These are phyloP conservation scores for Sophora flavescens DNA, from an alignment of 306 rosid genomes.

Conservation along the genomic window DNA sequence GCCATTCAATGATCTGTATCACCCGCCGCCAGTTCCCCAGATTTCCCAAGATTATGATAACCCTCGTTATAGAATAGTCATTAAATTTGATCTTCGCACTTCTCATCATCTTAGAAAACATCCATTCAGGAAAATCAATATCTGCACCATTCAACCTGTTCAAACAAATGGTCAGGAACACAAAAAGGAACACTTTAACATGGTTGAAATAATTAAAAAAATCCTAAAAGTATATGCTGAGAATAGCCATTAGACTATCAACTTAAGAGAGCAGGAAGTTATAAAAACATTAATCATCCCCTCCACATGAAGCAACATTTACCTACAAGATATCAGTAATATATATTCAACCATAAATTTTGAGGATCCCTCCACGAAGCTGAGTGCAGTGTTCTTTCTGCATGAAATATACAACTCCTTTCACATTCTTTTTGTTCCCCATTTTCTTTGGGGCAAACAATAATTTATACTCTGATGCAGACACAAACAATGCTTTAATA, in stretches of 20 bases:
- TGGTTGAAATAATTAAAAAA: slow-evolving; percentile 33
- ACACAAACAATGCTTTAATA: slow-evolving; percentile 9
- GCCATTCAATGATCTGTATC: slow-evolving; percentile 93
- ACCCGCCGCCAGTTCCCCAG: slow-evolving; percentile 93
- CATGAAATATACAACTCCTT: slow-evolving; percentile 30
- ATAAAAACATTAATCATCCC: slow-evolving; percentile 18
- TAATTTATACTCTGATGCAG: slow-evolving; percentile 28
- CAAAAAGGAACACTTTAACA: slow-evolving; percentile 43
- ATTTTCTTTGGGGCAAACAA: background rate
- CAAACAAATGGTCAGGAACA: slow-evolving; percentile 44
- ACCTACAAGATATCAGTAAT: slow-evolving; percentile 20
- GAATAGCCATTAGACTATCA: slow-evolving; percentile 35
- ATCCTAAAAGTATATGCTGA: slow-evolving; percentile 20
- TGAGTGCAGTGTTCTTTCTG: slow-evolving; percentile 13
- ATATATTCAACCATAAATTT: slow-evolving; percentile 39
- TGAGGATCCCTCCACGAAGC: slow-evolving; percentile 10
- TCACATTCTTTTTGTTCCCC: slow-evolving; percentile 3
- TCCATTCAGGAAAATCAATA: slow-evolving; percentile 88
- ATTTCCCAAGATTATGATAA: slow-evolving; percentile 85
- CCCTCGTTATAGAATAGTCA: slow-evolving; percentile 83
- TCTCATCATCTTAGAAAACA: slow-evolving; percentile 87
- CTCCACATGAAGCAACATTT: slow-evolving; percentile 31
- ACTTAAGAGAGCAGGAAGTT: slow-evolving; percentile 24
- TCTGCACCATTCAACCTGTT: slow-evolving; percentile 94
- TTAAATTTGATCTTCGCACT: slow-evolving; percentile 85